phyloP scores from a whole-genome alignment of 768 basidiomycete species.

The Lactifluus hygrophoroides region DNA sequence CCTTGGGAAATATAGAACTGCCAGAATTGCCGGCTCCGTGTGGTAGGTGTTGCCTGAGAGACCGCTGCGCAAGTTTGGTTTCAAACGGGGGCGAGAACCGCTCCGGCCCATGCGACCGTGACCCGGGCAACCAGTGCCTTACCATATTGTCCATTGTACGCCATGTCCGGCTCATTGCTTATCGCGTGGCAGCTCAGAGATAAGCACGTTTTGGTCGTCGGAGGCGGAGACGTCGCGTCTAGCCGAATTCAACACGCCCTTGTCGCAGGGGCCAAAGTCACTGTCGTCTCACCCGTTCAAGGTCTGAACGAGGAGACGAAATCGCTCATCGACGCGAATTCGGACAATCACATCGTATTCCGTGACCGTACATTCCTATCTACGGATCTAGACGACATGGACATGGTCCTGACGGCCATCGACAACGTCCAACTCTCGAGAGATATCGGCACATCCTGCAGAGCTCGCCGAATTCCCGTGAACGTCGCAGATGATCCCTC shows the following conservation, averaged over 20 bases:
- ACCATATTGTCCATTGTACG: too few species aligned
- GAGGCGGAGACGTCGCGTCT: slow-evolving; percentile 89
- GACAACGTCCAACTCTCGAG: slow-evolving; percentile 68
- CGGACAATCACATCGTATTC: slow-evolving; percentile 53
- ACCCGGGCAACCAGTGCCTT: neutral
- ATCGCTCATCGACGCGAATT: slow-evolving; percentile 37
- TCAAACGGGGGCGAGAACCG: neutral
- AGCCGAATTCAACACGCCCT: slow-evolving; percentile 83
- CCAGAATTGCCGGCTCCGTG: too few species aligned
- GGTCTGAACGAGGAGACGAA: slow-evolving; percentile 58
- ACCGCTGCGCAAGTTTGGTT: neutral
- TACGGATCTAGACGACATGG: slow-evolving; percentile 57
- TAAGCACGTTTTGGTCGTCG: slow-evolving; percentile 82
- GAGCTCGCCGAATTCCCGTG: slow-evolving; percentile 66
- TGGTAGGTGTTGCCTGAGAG: neutral
- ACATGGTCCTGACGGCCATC: slow-evolving; percentile 92
- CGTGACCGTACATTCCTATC: slow-evolving; percentile 59
- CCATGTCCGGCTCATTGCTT: slow-evolving; percentile 48
- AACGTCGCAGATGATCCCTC: slow-evolving; percentile 97
- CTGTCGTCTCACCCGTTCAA: slow-evolving; percentile 61
- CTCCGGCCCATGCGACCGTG: neutral
- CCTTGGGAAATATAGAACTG: too few species aligned
- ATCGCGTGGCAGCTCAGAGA: slow-evolving; percentile 88
- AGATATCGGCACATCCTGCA: slow-evolving; percentile 61
- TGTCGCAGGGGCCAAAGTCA: slow-evolving; percentile 66